Percentiles rank a stretch among this genome's conserved stretches.
phyloP scores from a whole-genome alignment of 1,284 basidiomycete species.

The Heliocybe sulcata region DNA sequence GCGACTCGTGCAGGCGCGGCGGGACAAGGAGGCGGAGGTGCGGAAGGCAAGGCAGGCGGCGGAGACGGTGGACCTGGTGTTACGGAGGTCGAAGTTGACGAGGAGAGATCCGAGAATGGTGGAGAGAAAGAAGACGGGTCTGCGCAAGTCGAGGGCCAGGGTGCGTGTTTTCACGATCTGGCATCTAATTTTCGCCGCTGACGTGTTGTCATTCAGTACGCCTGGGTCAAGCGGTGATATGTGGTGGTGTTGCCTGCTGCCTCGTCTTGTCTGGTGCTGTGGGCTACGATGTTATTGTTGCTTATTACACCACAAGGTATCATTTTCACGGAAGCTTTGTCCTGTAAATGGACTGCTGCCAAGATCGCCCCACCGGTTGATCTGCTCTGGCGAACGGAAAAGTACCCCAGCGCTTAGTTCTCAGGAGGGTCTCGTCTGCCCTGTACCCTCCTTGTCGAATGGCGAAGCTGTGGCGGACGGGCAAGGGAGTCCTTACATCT shows the following conservation, averaged over 20 bases:
- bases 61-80: background rate
- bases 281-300: background rate
- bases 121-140: conserved; percentile 94
- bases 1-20: background rate
- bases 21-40: background rate
- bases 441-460: too few species aligned
- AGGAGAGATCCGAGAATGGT: conserved; percentile 95
- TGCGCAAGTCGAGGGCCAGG: conserved; percentile 87
- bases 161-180: conserved; percentile 39
- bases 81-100: conserved; percentile 47
- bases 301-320: background rate
- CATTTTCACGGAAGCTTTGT: too few species aligned
- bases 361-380: too few species aligned
- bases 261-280: background rate
- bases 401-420: too few species aligned
- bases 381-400: too few species aligned
- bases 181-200: background rate
- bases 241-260: background rate
- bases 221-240: conserved; percentile 91
- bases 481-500: too few species aligned
- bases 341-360: too few species aligned
- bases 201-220: conserved; percentile 43
- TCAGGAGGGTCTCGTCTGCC: too few species aligned
- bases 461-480: too few species aligned
- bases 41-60: background rate